phyloP scores from a whole-genome alignment of 441 rosid genomes.

The Biscutella laevigata region DNA sequence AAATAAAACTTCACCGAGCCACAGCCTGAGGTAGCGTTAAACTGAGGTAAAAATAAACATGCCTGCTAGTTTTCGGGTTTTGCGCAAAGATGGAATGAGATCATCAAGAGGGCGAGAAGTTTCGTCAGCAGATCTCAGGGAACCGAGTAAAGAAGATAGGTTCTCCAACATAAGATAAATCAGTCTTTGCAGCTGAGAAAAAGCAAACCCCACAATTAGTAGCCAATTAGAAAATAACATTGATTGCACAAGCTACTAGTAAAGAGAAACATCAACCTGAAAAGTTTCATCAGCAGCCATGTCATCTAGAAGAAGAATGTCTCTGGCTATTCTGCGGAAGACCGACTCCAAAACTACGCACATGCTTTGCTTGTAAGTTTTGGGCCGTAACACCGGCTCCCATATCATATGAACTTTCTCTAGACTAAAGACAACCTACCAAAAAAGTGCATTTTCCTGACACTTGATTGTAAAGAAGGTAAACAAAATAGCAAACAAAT shows the following conservation, averaged over 20 bases:
- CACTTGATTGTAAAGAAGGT: not conserved
- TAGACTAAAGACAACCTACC: slow-evolving; percentile 74
- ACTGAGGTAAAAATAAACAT: slow-evolving; percentile 16
- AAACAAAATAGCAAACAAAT: slow-evolving; percentile 6
- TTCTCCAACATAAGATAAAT: slow-evolving; percentile 71
- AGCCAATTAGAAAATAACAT: slow-evolving; percentile 3
- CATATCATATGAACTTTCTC: slow-evolving; percentile 91
- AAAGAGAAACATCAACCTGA: slow-evolving; percentile 39
- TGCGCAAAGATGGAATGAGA: slow-evolving; percentile 63
- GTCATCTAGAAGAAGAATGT: slow-evolving; percentile 85
- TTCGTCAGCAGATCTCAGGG: slow-evolving; percentile 41
- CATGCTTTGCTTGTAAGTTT: slow-evolving; percentile 80
- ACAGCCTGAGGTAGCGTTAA: not conserved
- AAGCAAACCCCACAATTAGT: slow-evolving; percentile 9
- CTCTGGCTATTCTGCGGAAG: slow-evolving; percentile 60
- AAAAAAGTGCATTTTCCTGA: slow-evolving; percentile 7
- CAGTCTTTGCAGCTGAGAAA: slow-evolving; percentile 73
- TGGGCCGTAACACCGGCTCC: slow-evolving; percentile 79
- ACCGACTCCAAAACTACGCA: slow-evolving; percentile 71
- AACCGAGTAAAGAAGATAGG: slow-evolving; percentile 54
- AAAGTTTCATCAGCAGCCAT: slow-evolving; percentile 98
- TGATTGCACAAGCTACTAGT: not conserved
- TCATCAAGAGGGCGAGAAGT: slow-evolving; percentile 38
- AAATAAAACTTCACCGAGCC: not conserved
- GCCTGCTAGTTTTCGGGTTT: slow-evolving; percentile 86